Evolutionary conservation across 2,329 filamentous ascomycete genomes (phyloP).

Genomic region (Cercospora brassicicola): DNA sequence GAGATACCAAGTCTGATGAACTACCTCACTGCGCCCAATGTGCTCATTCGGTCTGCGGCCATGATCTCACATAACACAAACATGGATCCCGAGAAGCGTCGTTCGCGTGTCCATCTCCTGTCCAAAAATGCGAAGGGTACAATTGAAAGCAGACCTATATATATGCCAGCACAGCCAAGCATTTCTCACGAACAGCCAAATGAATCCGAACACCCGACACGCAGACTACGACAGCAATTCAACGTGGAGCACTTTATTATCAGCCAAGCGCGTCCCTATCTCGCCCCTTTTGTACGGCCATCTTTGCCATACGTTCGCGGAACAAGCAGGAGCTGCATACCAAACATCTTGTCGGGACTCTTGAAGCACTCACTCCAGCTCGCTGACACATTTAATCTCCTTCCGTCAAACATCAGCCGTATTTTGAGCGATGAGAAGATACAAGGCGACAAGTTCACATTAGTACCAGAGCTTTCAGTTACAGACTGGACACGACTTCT

Average conservation of each 20-base stretch:
- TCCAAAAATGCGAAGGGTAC: slow-evolving; percentile 74
- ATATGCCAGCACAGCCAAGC: slow-evolving; percentile 46
- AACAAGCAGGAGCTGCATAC: slow-evolving; percentile 5
- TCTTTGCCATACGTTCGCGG: slow-evolving; percentile 31
- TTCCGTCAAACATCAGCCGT: slow-evolving; percentile 53
- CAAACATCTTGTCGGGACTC: slow-evolving; percentile 6
- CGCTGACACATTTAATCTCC: slow-evolving; percentile 66
- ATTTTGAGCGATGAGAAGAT: slow-evolving; percentile 61
- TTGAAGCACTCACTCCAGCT: slow-evolving; percentile 16
- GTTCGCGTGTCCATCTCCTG: slow-evolving; percentile 55
- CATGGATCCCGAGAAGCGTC: slow-evolving; percentile 63
- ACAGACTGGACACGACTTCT: slow-evolving; percentile 74
- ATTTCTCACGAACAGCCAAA: background rate
- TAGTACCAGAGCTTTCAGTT: slow-evolving; percentile 75
- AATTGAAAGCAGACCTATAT: slow-evolving; percentile 69
- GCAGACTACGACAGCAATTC: slow-evolving; percentile 76
- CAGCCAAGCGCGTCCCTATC: slow-evolving; percentile 84
- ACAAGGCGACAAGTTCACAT: slow-evolving; percentile 72
- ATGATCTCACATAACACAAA: slow-evolving; percentile 75
- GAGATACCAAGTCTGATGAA: slow-evolving; percentile 85
- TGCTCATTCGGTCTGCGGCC: slow-evolving; percentile 80
- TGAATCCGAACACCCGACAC: slow-evolving; percentile 51
- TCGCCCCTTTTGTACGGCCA: slow-evolving; percentile 68
- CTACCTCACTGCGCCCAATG: slow-evolving; percentile 88
- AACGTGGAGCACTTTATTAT: slow-evolving; percentile 96